Conservation (phyloP, 2,329 filamentous ascomycete species). For the Pseudopithomyces chartarum region DNA sequence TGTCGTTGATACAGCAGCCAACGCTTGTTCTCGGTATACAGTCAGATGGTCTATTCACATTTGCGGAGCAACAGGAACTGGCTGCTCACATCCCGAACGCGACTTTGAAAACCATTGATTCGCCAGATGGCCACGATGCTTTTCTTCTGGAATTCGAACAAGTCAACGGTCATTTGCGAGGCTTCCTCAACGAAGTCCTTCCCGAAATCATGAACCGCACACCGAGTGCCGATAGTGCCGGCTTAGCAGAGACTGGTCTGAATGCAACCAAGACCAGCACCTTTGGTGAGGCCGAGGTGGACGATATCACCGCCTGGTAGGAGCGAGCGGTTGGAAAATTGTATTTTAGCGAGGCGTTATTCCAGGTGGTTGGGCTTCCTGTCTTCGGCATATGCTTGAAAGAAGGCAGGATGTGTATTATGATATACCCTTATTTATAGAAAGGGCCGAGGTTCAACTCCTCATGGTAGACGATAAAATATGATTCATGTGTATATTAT, state of each 20-base stretch:
- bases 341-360: slow-evolving; percentile 35
- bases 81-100: slow-evolving; percentile 80
- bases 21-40: slow-evolving; percentile 92
- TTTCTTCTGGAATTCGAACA: slow-evolving; percentile 97
- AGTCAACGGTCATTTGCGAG: slow-evolving; percentile 85
- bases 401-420: slow-evolving; percentile 37
- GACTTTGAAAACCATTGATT: slow-evolving; percentile 84
- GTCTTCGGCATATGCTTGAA: slow-evolving; percentile 46
- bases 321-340: background rate
- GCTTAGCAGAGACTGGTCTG: slow-evolving; percentile 46
- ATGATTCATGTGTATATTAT: background rate
- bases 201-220: slow-evolving; percentile 80
- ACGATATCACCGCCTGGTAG: slow-evolving; percentile 94
- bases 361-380: slow-evolving; percentile 24
- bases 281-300: slow-evolving; percentile 94
- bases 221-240: slow-evolving; percentile 47
- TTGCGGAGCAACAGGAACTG: slow-evolving; percentile 92
- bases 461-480: slow-evolving; percentile 16
- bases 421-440: slow-evolving; percentile 18
- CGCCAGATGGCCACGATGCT: slow-evolving; percentile 92
- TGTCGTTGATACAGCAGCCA: slow-evolving; percentile 84
- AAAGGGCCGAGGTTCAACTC: slow-evolving; percentile 42
- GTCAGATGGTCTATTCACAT: slow-evolving; percentile 94
- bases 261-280: slow-evolving; percentile 84
- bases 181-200: slow-evolving; percentile 80